Evolutionary conservation across 179 eudicot genomes (phyloP), one percentile per base, ranked within the genome.

Genomic region (Heliamphora ciliata): DNA sequence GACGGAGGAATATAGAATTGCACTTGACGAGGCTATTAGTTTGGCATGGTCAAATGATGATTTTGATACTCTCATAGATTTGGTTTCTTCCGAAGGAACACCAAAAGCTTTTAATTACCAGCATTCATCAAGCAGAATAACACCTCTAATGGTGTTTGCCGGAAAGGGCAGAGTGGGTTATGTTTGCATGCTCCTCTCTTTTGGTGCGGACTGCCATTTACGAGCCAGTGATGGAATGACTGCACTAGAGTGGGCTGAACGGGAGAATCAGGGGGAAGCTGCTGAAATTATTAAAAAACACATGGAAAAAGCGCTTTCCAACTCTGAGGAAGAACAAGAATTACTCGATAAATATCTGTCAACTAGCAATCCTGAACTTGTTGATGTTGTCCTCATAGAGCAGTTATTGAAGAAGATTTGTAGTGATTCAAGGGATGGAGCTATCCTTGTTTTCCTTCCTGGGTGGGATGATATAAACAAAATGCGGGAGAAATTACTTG

Each of bases 381-480:
- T 97, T 54, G 99, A 97, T 83, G 69, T 83, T 68, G 89, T 84
- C 64, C 92, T 97, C 44, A 90, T 97, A 51, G 97, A 86, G 82
- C 82, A 92, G 82, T 90, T 97, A 80, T 71, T 97, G 79, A 89
- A 86, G 86, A 93, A 89, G 88, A 91, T 97, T 81, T 97, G 98
- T 80, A 65, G 8, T 5, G 97, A 93, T 71, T 91, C 97, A 8
- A 74, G 76, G 60, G 90, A 91, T 79, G 99, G 99, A 81, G 98
- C 98, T 59, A 86, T 94, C 68, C 97, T 97, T 81, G 87, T 97
- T 82, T 97, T 97, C 71, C 93, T 97, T 86, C 94, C 99, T 55
- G 97, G 99, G 6, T 97, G 98, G 99, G 97, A 97, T 79, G 98
- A 93, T 76, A 97, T 97, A 66, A 93, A 86, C 82, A 92, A 80